Evolutionary conservation across 2,329 filamentous ascomycete species (phyloP).

Genomic region (Aspergillus sergii): DNA sequence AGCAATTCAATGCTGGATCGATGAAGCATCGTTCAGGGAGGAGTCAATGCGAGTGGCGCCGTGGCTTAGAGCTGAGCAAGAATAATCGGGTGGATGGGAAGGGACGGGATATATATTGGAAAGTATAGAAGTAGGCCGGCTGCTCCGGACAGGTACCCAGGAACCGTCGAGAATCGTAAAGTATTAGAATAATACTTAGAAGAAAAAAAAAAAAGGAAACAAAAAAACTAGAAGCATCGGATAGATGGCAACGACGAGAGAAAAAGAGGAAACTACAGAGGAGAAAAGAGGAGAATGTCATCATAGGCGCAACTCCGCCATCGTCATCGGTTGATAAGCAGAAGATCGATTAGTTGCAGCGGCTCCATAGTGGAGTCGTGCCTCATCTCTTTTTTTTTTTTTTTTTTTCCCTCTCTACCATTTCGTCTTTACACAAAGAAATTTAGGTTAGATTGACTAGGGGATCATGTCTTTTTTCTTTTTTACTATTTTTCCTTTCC

Average conservation of each 20-base stretch:
- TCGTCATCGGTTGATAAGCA: conserved; percentile 2
- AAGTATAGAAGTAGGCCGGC: neutral
- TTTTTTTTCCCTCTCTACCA: neutral
- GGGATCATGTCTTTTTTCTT: neutral
- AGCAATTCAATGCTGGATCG: neutral
- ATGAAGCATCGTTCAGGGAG: neutral
- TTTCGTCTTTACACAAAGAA: neutral
- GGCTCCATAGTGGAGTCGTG: neutral
- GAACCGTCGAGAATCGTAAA: neutral
- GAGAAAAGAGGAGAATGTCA: neutral
- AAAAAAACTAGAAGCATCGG: neutral
- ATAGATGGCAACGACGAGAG: neutral
- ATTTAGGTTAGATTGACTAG: neutral
- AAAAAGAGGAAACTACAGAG: neutral
- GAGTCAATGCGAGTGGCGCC: neutral
- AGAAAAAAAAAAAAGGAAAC: neutral
- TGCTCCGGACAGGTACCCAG: neutral
- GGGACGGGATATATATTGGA: neutral
- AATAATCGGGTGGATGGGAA: neutral
- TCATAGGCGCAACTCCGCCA: neutral
- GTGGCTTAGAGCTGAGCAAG: neutral
- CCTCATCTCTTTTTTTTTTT: neutral
- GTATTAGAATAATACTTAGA: neutral
- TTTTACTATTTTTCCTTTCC: neutral
- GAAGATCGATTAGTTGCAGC: neutral